A percentile compares a stretch with the other conserved stretches of the same genome.
Conservation (phyloP, 305 asterid genomes). For the Fraxinus velutina region DNA sequence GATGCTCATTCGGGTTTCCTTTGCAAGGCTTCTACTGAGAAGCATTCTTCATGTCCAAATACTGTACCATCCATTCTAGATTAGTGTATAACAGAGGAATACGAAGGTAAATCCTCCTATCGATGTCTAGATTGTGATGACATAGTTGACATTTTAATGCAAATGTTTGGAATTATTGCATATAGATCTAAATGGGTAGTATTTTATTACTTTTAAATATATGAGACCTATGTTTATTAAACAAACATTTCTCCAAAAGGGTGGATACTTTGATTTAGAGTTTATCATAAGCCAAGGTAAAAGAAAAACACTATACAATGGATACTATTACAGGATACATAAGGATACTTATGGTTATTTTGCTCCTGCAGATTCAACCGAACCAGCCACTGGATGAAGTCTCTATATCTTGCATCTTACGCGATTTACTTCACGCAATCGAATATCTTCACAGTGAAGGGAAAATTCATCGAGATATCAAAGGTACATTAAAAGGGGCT, state of each 20-base stretch:
- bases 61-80: neutral
- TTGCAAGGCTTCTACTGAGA: neutral
- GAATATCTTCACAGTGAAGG: conserved; percentile 95
- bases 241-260: neutral
- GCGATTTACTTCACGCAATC: conserved; percentile 84
- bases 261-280: neutral
- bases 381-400: conserved; percentile 83
- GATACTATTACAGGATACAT: neutral
- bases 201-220: neutral
- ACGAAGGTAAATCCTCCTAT: conserved; percentile 10
- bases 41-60: neutral
- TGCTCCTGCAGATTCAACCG: conserved; percentile 71
- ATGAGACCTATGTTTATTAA: neutral
- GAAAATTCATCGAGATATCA: conserved; percentile 91
- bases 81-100: conserved; percentile 18
- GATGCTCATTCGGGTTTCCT: conserved; percentile 10
- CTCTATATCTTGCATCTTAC: conserved; percentile 16
- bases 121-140: conserved; percentile 7
- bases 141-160: neutral
- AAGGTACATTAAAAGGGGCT: conserved; percentile 47
- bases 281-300: neutral
- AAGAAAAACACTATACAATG: neutral
- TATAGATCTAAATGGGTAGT: neutral
- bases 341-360: conserved; percentile 18
- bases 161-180: neutral